Base-by-base conservation (phyloP, 2,329 filamentous ascomycete genomes). In the Aspergillus puulaauensis region DNA sequence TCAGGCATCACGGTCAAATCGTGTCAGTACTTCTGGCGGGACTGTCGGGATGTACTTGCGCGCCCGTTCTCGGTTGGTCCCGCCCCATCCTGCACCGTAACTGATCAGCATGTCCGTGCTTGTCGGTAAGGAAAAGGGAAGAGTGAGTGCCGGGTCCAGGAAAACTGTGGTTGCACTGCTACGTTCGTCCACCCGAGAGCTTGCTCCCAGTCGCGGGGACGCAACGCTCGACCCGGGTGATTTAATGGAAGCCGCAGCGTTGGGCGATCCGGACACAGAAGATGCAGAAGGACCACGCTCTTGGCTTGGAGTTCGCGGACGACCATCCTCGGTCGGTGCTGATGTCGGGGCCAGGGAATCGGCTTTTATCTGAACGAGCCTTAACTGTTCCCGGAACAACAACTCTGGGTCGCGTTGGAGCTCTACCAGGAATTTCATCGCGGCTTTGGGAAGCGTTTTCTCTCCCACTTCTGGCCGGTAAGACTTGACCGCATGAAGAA, bases 51-150 rank as follows among this genome's bases (percentile, higher is more conserved):
- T 96, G 73, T 99, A 99, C 77, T 96, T 96, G 64, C 91, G 83
- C 74, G 96, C 95, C 56, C 92, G 83, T 75, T 98, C 95, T 61
- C 90, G 84, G 77, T 99, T 96, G 47, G 95, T 80, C 0, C 95
- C 95, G 5, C 95, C 95, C 69, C 98, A 95, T 0, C 95, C 95
- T 12, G 95, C 93, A 0, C 95, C 95, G 69, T 96, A 99, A 64
- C 88, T 93, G 48, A 99, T 86, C 48, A 98, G 83, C 95, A 99
- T 99, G 73, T 99, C 95, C 24, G 93, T 98, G 57, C 91, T 95
- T 1, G 93, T 96, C 1, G 95, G 95, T 27, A 99, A 80, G n/a
- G 90, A 89, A 72, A 99, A 99, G 0, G 95, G 95, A 24, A 99
- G 83, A 83, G 97, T 96, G 59, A 96, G 80, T 2, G 93, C 90